Conservation (phyloP, 2,329 filamentous ascomycete genomes). For the Xylaria sp. region DNA sequence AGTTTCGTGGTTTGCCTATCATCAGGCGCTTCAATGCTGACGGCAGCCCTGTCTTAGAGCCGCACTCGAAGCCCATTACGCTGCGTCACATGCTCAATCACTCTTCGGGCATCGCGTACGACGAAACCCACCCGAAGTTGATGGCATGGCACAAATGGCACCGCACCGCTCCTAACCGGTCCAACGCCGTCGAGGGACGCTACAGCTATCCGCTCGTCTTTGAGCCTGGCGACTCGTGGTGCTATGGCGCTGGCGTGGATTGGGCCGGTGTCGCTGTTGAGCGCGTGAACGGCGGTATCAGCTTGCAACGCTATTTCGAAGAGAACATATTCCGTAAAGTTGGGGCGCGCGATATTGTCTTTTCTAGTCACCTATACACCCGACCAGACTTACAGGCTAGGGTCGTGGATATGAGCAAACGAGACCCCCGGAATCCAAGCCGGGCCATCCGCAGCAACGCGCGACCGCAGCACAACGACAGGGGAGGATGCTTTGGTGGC, state of each 20-base stretch:
- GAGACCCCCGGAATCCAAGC: constrained; percentile 34
- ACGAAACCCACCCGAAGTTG: constrained; percentile 46
- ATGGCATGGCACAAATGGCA: constrained; percentile 45
- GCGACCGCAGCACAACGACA: constrained; percentile 35
- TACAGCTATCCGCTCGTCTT: constrained; percentile 54
- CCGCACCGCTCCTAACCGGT: constrained; percentile 41
- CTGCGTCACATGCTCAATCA: constrained; percentile 38
- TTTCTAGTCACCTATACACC: constrained; percentile 35
- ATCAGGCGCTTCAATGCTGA: constrained; percentile 35
- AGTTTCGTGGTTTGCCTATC: constrained; percentile 48
- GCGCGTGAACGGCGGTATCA: constrained; percentile 33
- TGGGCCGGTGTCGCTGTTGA: constrained; percentile 52
- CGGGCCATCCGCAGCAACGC: constrained; percentile 36
- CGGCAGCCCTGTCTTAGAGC: constrained; percentile 36
- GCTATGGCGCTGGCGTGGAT: constrained; percentile 57
- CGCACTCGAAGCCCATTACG: constrained; percentile 33
- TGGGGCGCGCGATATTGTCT: constrained; percentile 36
- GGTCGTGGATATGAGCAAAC: constrained; percentile 41
- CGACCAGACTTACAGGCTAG: constrained; percentile 35
- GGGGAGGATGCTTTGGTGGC: constrained; percentile 40
- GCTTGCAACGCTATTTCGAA: constrained; percentile 38
- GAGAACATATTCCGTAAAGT: constrained; percentile 37
- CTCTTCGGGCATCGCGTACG: constrained; percentile 48
- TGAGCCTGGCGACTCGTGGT: constrained; percentile 58
- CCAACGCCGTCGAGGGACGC: constrained; percentile 43